Evolutionary conservation across 495 filamentous ascomycete species (phyloP).

Genomic region (Tuber umbilicatum): DNA sequence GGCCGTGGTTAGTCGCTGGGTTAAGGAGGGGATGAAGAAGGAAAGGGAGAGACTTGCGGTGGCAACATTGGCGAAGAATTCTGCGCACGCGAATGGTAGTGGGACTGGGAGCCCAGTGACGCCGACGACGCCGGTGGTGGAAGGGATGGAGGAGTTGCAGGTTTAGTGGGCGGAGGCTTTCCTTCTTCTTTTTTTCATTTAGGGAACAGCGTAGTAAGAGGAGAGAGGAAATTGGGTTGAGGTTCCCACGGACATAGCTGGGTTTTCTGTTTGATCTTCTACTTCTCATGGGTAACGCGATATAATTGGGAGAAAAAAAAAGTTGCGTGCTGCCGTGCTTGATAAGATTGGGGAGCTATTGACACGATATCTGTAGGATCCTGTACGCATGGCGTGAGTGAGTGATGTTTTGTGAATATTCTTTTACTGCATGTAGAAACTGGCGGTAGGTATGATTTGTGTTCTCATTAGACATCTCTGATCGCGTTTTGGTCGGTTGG

Average conservation of each 20-base stretch:
- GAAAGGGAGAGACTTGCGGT: slow-evolving; percentile 14
- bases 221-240: background rate
- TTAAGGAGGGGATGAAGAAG: slow-evolving; percentile 53
- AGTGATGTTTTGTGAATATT: background rate
- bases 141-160: background rate
- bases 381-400: background rate
- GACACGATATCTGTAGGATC: background rate
- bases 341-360: background rate
- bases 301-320: background rate
- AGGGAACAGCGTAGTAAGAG: background rate
- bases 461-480: background rate
- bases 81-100: background rate
- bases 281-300: background rate
- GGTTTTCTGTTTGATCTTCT: background rate
- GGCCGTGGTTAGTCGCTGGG: slow-evolving; percentile 60
- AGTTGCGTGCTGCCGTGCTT: background rate
- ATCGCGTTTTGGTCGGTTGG: background rate
- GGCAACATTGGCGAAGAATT: background rate
- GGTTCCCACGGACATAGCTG: background rate
- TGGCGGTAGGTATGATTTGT: background rate
- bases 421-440: background rate
- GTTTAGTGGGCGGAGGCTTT: background rate
- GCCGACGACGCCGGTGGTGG: background rate
- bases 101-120: background rate
- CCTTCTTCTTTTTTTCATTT: background rate